Conservation (phyloP, 441 rosid genomes). For the Breynia disticha region DNA sequence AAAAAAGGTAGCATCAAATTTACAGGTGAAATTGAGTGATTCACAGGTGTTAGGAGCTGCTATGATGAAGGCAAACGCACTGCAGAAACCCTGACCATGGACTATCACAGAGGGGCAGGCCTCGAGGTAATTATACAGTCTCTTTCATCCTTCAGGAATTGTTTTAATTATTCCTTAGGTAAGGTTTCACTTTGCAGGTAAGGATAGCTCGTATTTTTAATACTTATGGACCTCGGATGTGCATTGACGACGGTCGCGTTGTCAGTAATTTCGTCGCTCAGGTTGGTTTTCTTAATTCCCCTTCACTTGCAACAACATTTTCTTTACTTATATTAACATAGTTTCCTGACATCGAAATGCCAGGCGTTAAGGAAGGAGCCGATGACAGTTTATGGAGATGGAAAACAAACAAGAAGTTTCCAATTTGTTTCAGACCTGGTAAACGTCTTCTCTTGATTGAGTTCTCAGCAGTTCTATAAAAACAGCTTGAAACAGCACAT, state of each 20-base stretch:
- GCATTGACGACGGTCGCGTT: slow-evolving; percentile 78
- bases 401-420: slow-evolving; percentile 83
- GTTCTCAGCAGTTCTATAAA: too few species aligned
- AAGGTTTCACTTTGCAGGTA: slow-evolving; percentile 25
- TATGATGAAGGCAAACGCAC: too few species aligned
- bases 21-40: too few species aligned
- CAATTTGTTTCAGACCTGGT: slow-evolving; percentile 82
- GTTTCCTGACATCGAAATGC: neutral
- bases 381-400: slow-evolving; percentile 79
- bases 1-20: neutral
- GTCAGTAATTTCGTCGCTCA: slow-evolving; percentile 85
- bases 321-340: neutral
- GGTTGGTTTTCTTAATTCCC: slow-evolving; percentile 18
- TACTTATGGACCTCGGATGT: slow-evolving; percentile 89
- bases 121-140: too few species aligned
- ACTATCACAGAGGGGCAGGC: too few species aligned
- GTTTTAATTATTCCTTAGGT: too few species aligned
- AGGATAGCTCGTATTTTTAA: slow-evolving; percentile 80
- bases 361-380: slow-evolving; percentile 80
- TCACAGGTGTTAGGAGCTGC: too few species aligned
- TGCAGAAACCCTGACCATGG: too few species aligned
- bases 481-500: too few species aligned
- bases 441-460: slow-evolving; percentile 5
- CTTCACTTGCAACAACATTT: neutral
- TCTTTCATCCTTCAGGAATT: too few species aligned